A percentile compares a stretch with the other conserved stretches of the same genome.
phyloP scores from a whole-genome alignment of 73 alveolate genomes.

The Blepharisma stoltei region DNA sequence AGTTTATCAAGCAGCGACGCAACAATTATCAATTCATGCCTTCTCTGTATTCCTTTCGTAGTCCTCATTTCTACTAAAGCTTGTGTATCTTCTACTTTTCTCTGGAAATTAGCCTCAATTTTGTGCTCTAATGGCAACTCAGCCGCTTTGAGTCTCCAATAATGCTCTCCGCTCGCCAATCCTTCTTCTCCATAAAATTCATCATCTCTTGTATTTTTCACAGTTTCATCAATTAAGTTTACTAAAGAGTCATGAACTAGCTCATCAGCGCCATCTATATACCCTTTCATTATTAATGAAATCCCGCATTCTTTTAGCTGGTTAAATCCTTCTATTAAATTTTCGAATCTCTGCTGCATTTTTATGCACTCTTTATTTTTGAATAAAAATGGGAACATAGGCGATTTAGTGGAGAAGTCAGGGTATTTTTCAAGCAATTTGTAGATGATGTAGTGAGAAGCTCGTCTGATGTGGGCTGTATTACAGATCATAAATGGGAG shows the following conservation, averaged over 20 bases:
- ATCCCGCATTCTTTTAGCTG: slow-evolving; percentile 26
- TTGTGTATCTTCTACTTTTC: slow-evolving; percentile 43
- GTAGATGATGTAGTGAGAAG: slow-evolving; percentile 34
- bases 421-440: slow-evolving; percentile 6
- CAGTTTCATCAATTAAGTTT: slow-evolving; percentile 35
- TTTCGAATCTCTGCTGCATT: slow-evolving; percentile 24
- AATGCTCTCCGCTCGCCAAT: slow-evolving; percentile 33
- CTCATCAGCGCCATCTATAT: slow-evolving; percentile 40
- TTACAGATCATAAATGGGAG: slow-evolving; percentile 39
- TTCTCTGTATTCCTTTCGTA: slow-evolving; percentile 35
- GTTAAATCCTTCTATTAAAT: slow-evolving; percentile 21
- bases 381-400: slow-evolving; percentile 31
- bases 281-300: slow-evolving; percentile 24
- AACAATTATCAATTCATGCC: slow-evolving; percentile 48
- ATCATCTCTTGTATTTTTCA: slow-evolving; percentile 25
- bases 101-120: slow-evolving; percentile 39
- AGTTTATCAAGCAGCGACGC: slow-evolving; percentile 67
- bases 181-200: slow-evolving; percentile 23
- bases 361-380: slow-evolving; percentile 34
- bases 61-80: slow-evolving; percentile 32
- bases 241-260: slow-evolving; percentile 34
- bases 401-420: slow-evolving; percentile 16
- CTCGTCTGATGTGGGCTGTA: slow-evolving; percentile 42
- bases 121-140: not conserved
- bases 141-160: slow-evolving; percentile 23